Evolutionary conservation across 306 rosid genomes (phyloP), one percentile per base, ranked within the genome.

Genomic region (Dryas alaskensis): DNA sequence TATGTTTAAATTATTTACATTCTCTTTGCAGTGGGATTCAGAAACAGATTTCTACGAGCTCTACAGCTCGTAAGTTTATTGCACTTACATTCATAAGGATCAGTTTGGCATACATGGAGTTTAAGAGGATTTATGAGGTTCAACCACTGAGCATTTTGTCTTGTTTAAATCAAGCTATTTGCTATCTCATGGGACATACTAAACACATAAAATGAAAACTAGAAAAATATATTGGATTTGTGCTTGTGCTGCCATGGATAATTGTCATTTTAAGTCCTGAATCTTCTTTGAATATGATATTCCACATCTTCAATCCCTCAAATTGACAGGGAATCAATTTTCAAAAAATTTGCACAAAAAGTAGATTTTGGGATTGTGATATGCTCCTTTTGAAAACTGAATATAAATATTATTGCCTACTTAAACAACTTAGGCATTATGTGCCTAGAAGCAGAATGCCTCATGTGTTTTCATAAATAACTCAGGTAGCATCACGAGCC

Each of bases 51-150:
- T 85, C 91, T 54, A 65, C 87, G 17, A 85, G 97, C 85, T 84
- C 94, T 40, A 53, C 43, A 64, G 72, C 77, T 44, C 91, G 94
- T 72, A 91, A 89, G 89, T 89, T 89, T 84, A 79, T 94, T 7
- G 98, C 91, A 54, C 84, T 87, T 54, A 73, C 96, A 81, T 91
- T 91, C 79, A 69, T 91, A 76, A 72, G 82, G 74, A 67, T 84
- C 85, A 94, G 98, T 87, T 81, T 88, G 78, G 84, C 86, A 71
- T 91, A 91, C 87, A 91, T 91, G 98, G 92, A 88, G 81, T 84
- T 81, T 65, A 94, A 87, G 83, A 84, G 97, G 74, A 91, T 91
- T 80, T 91, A 88, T 45, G 94, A 94, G 98, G 98, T 93, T 74
- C 81, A 86, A 58, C 72, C 53, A 63, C 76, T 57, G 43, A 45